phyloP scores from a whole-genome alignment of 805 yeast species.

The Osmozyma mogii region DNA sequence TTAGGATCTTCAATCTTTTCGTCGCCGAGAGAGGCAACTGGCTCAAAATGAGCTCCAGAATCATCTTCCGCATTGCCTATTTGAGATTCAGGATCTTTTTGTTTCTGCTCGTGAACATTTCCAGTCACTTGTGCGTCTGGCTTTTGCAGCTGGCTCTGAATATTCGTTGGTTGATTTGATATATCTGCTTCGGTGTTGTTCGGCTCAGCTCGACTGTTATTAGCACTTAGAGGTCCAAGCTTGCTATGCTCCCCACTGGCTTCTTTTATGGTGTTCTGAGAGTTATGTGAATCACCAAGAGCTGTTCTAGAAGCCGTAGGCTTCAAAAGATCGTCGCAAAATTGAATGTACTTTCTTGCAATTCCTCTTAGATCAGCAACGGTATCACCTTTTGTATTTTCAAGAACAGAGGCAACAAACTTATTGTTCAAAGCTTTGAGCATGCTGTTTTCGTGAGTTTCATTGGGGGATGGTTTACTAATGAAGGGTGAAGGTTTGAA shows the following conservation, averaged over 20 bases:
- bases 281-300: too few species aligned
- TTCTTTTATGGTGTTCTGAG: too few species aligned
- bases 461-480: not conserved
- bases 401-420: conserved; percentile 43
- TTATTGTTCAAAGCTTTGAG: conserved; percentile 59
- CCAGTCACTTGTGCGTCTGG: too few species aligned
- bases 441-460: conserved; percentile 16
- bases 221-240: too few species aligned
- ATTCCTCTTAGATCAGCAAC: conserved; percentile 49
- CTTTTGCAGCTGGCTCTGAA: too few species aligned
- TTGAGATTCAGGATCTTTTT: conserved; percentile 10
- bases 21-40: conserved; percentile 25
- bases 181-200: too few species aligned
- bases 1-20: conserved; percentile 40
- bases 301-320: not conserved
- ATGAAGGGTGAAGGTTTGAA: conserved; percentile 2
- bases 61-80: conserved; percentile 37
- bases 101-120: conserved; percentile 12
- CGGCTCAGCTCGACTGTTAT: too few species aligned
- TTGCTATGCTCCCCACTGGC: too few species aligned
- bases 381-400: conserved; percentile 35
- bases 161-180: too few species aligned
- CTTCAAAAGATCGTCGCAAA: conserved; percentile 37
- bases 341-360: conserved; percentile 51
- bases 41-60: conserved; percentile 36